A percentile compares a stretch with the other conserved stretches of the same genome.
phyloP scores from a whole-genome alignment of 306 rosid species.

The Trichosanthes truncata region DNA sequence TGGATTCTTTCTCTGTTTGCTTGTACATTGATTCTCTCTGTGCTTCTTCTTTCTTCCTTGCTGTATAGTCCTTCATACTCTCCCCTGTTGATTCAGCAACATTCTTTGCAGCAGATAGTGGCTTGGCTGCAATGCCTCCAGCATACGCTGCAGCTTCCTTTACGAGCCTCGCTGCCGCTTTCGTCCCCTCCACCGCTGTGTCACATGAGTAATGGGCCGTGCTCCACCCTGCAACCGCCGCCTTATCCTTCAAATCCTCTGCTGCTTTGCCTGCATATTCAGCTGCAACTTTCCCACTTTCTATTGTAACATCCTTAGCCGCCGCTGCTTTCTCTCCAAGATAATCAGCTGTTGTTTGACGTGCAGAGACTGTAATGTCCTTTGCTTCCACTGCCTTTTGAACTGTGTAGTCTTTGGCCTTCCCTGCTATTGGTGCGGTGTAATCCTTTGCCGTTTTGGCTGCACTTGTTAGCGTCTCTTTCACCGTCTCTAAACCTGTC shows the following conservation, averaged over 20 bases:
- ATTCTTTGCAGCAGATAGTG: slow-evolving; percentile 32
- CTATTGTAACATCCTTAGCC: slow-evolving; percentile 31
- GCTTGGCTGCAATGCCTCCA: slow-evolving; percentile 39
- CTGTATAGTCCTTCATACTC: slow-evolving; percentile 55
- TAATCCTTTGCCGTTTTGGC: slow-evolving; percentile 28
- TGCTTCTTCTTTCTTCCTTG: slow-evolving; percentile 68
- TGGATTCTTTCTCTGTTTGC: slow-evolving; percentile 3
- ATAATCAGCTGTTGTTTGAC: slow-evolving; percentile 23
- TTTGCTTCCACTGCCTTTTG: slow-evolving; percentile 20
- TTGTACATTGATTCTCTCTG: slow-evolving; percentile 26
- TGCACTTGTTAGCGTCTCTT: slow-evolving; percentile 21
- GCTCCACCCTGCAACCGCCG: slow-evolving; percentile 46
- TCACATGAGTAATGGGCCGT: slow-evolving; percentile 48
- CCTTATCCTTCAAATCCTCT: slow-evolving; percentile 48
- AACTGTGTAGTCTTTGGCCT: slow-evolving; percentile 28
- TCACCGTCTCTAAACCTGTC: slow-evolving; percentile 26
- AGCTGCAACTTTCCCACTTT: slow-evolving; percentile 27
- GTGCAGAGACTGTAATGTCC: slow-evolving; percentile 18
- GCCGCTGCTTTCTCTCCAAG: slow-evolving; percentile 32
- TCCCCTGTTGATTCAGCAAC: slow-evolving; percentile 47
- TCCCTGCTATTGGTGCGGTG: slow-evolving; percentile 28
- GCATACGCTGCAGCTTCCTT: slow-evolving; percentile 45
- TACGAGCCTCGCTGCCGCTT: slow-evolving; percentile 30
- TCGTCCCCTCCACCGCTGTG: slow-evolving; percentile 51
- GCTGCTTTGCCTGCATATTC: slow-evolving; percentile 32